Percentiles rank a stretch among this genome's conserved stretches.
These are phyloP conservation scores for Alternaria viburni DNA, from an alignment of 2,329 filamentous ascomycete genomes.

Conservation along the genomic window DNA sequence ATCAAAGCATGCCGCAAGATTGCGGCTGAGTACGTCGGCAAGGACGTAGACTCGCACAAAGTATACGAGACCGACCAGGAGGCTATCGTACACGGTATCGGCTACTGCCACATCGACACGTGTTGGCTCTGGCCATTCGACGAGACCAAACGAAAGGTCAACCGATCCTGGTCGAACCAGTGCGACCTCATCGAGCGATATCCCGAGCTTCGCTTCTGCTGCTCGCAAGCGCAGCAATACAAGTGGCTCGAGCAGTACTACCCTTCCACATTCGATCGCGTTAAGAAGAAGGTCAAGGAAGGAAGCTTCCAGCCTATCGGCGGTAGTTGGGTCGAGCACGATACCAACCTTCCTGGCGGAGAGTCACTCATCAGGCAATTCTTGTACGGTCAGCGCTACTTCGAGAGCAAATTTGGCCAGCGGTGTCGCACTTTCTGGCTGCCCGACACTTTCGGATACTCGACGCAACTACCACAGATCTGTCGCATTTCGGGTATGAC, in stretches of 20 bases:
- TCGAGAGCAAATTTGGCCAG: constrained; percentile 88
- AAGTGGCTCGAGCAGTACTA: constrained; percentile 95
- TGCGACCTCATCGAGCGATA: constrained; percentile 95
- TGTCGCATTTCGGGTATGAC: constrained; percentile 95
- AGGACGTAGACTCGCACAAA: constrained; percentile 75
- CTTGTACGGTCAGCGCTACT: constrained; percentile 92
- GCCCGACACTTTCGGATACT: constrained; percentile 98
- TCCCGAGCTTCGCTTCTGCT: constrained; percentile 89
- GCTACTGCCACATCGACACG: constrained; percentile 97
- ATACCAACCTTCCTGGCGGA: constrained; percentile 95
- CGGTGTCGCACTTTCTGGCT: constrained; percentile 95
- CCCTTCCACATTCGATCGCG: constrained; percentile 84
- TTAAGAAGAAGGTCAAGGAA: constrained; percentile 88
- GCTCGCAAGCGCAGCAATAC: constrained; percentile 95
- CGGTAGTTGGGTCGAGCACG: constrained; percentile 98
- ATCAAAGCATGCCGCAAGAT: constrained; percentile 82
- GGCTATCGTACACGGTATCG: constrained; percentile 84
- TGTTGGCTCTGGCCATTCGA: constrained; percentile 99
- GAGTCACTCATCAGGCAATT: constrained; percentile 95
- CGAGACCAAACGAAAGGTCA: constrained; percentile 96
- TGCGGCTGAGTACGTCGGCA: constrained; percentile 80
- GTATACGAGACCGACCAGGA: constrained; percentile 80
- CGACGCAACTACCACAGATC: constrained; percentile 89
- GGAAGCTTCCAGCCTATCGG: constrained; percentile 94
- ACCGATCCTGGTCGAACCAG: constrained; percentile 94